These are phyloP conservation scores for Lichtheimia corymbifera DNA, from an alignment of 371 early-diverging fungal genomes.

Conservation along the genomic window DNA sequence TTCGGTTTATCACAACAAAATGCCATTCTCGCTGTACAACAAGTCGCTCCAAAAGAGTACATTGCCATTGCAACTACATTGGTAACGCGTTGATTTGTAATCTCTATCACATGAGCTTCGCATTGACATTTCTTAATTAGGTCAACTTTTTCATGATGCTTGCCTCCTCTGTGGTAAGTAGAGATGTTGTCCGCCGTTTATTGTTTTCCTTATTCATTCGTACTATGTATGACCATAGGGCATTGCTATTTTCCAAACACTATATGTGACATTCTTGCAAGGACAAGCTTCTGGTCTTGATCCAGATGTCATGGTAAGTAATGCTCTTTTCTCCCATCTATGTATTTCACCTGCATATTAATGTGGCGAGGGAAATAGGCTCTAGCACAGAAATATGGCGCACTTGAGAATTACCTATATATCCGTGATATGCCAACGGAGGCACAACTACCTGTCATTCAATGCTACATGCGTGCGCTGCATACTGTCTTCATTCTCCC, in stretches of 20 bases:
- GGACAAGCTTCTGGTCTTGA: conserved; percentile 12
- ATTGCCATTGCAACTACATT: conserved; percentile 61
- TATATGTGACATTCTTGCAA: conserved; percentile 20
- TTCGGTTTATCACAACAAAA: conserved; percentile 68
- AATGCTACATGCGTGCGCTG: conserved; percentile 21
- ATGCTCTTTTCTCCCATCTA: not conserved
- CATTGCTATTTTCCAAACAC: conserved; percentile 36
- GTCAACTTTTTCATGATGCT: conserved; percentile 43
- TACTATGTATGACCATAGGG: conserved; percentile 15
- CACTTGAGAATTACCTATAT: conserved; percentile 29
- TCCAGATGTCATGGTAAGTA: not conserved
- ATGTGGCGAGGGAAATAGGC: not conserved
- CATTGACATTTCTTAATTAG: conserved; percentile 12
- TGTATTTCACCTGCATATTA: not conserved
- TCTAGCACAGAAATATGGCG: conserved; percentile 26
- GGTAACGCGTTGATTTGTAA: conserved; percentile 1
- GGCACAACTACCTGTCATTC: conserved; percentile 39
- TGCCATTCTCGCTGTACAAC: conserved; percentile 57
- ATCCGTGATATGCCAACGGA: conserved; percentile 31
- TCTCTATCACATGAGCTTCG: not conserved
- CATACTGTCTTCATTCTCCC: conserved; percentile 10
- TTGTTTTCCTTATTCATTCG: not conserved
- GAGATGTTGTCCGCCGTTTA: not conserved
- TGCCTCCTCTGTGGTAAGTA: conserved; percentile 28
- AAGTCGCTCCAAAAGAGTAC: conserved; percentile 49